Conservation (phyloP, 768 basidiomycete genomes). For the Phallus indusiatus region DNA sequence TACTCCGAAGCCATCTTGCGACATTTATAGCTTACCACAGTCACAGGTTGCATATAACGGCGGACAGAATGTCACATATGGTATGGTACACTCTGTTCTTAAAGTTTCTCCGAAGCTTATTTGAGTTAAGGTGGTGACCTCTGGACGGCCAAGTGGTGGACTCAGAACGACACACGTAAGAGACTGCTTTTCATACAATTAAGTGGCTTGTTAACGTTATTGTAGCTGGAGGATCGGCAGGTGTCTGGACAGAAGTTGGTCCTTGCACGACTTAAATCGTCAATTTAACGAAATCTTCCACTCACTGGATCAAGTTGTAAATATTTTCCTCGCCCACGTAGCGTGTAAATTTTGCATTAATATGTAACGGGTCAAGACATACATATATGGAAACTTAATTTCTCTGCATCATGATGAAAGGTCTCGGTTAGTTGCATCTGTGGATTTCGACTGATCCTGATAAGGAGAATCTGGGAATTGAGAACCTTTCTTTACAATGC, state of each 20-base stretch:
- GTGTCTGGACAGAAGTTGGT: conserved; percentile 45
- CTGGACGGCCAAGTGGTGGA: conserved; percentile 61
- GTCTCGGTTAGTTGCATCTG: no score
- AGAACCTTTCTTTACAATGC: no score
- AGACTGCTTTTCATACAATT: conserved; percentile 12
- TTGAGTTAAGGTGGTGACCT: conserved; percentile 33
- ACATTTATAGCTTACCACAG: background rate
- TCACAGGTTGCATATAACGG: conserved; percentile 35
- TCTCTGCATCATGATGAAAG: no score
- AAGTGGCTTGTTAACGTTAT: background rate
- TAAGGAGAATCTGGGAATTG: no score
- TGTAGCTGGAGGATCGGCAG: conserved; percentile 25
- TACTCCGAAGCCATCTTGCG: background rate
- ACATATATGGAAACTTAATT: no score
- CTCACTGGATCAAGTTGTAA: no score
- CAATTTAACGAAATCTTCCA: background rate
- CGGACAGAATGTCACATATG: conserved; percentile 36
- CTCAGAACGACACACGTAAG: conserved; percentile 45
- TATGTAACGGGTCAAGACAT: no score
- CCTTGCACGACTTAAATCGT: conserved; percentile 23
- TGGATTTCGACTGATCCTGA: no score
- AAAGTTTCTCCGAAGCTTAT: background rate
- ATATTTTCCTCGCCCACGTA: no score
- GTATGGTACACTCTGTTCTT: conserved; percentile 20
- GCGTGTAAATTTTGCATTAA: no score